Evolutionary conservation across 257 asterid species (phyloP), one percentile per base, ranked within the genome.

Genomic region (Salvia hispanica): DNA sequence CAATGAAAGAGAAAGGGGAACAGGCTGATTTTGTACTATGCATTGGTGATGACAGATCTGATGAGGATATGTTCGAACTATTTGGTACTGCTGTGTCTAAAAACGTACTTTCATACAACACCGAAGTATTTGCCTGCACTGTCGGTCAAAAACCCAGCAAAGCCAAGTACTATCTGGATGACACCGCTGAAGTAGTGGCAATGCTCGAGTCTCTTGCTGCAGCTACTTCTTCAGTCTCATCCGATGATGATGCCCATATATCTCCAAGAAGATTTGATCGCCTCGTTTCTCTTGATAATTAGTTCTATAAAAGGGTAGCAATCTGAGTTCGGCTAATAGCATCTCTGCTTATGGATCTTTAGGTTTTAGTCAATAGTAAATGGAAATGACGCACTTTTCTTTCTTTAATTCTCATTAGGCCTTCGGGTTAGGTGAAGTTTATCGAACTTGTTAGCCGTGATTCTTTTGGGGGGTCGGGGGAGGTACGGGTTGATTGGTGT

Each of bases 121-220:
- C 93, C 39, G 83, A 81, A 72, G 96, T 90, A 16, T 90, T 85
- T 81, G 93, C 86, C 13, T 90, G 96, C 83, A 90, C 96, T 10
- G 95, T 87, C 12, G 96, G 95, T 18, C 96, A 87, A 76, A 90
- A 90, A 79, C 96, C 96, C 6, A 90, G 96, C 69, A 87, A 90
- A 82, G 95, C 95, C 9, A 90, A 87, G 79, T 87, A 90, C 71
- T 90, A 87, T 78, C 77, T 90, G 81, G 96, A 90, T 36, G 96
- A 90, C 74, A 72, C 95, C 9, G 76, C 92, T 7, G 93, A 90
- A 77, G 96, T 87, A 51, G 79, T 85, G 46, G 74, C 75, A 51
- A 85, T 90, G 96, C 95, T 90, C 10, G 87, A 85, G 72, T 82
- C 95, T 75, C 87, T 90, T 37, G 95, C 96, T 60, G 91, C 87